Evolutionary conservation across 1,139 yeast genomes (phyloP).

Genomic region (Magnusiomyces suaveolens): DNA sequence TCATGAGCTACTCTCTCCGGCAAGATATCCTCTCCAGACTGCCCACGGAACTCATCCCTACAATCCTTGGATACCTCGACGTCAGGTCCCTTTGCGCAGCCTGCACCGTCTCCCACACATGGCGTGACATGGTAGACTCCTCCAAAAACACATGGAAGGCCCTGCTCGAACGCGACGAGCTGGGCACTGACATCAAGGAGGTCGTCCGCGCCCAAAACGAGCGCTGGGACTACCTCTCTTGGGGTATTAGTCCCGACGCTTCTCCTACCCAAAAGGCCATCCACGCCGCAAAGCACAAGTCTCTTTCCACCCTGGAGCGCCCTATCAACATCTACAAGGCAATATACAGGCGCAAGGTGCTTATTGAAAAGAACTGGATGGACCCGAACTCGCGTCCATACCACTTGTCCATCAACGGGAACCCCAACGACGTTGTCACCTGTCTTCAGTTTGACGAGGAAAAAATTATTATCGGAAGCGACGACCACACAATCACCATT

Average conservation of each 20-base stretch:
- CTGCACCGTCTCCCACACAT: constrained; percentile 55
- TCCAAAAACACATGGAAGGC: constrained; percentile 39
- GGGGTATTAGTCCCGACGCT: constrained; percentile 21
- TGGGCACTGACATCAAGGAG: constrained; percentile 22
- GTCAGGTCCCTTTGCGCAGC: constrained; percentile 52
- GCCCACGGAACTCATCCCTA: constrained; percentile 68
- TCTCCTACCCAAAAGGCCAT: constrained; percentile 7
- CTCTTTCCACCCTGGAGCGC: background rate
- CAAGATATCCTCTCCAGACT: constrained; percentile 63
- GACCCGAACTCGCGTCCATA: constrained; percentile 61
- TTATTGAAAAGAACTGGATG: constrained; percentile 76
- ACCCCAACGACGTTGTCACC: constrained; percentile 77
- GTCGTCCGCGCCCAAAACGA: constrained; percentile 26
- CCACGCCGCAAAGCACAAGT: constrained; percentile 1
- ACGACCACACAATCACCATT: constrained; percentile 71
- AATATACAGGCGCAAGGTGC: constrained; percentile 54
- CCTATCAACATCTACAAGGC: constrained; percentile 40
- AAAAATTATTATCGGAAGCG: constrained; percentile 86
- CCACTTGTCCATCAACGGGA: constrained; percentile 61
- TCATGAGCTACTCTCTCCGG: constrained; percentile 51
- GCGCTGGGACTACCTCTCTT: constrained; percentile 31
- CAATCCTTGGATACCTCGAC: constrained; percentile 61
- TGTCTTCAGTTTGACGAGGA: constrained; percentile 91
- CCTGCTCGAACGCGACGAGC: constrained; percentile 29
- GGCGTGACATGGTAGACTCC: constrained; percentile 57